A percentile compares a stretch with the other conserved stretches of the same genome.
Conservation (phyloP, 768 basidiomycete genomes). For the Omphalotus guepiniiformis region DNA sequence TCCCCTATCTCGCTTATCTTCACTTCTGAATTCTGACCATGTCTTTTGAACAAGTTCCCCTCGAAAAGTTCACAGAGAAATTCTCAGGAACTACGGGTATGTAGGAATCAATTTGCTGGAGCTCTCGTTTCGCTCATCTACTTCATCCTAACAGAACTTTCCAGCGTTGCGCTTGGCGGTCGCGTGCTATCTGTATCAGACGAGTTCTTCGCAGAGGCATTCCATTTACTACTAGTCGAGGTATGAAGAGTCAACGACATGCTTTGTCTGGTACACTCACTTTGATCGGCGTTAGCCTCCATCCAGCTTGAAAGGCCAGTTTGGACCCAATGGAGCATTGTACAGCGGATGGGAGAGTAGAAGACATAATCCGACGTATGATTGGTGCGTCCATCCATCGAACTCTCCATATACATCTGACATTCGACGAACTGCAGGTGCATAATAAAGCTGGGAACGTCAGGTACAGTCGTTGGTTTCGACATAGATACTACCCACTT, state of each 20-base stretch:
- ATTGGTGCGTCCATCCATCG: conserved; percentile 56
- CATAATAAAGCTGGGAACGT: conserved; percentile 82
- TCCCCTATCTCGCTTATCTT: conserved; percentile 1
- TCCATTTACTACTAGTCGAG: conserved; percentile 66
- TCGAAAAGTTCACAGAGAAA: conserved; percentile 41
- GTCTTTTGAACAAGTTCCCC: conserved; percentile 38
- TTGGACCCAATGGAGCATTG: conserved; percentile 91
- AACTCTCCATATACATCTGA: not conserved
- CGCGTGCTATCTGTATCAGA: conserved; percentile 76
- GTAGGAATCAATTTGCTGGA: conserved; percentile 7
- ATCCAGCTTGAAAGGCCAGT: conserved; percentile 89
- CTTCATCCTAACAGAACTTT: conserved; percentile 61
- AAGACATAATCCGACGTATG: conserved; percentile 82
- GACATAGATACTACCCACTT: conserved; percentile 97
- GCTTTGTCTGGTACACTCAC: not conserved
- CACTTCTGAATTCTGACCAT: too few relatives aligned
- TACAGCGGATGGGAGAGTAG: conserved; percentile 94
- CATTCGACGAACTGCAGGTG: conserved; percentile 52
- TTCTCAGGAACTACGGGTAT: conserved; percentile 53
- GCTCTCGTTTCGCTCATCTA: not conserved
- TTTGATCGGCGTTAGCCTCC: conserved; percentile 56
- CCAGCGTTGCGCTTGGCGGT: conserved; percentile 80
- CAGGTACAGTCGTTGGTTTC: conserved; percentile 71
- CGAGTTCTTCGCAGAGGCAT: conserved; percentile 92
- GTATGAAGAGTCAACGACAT: not conserved